Conservation (phyloP, 139 green algal species). For the Chlamydomonas urium region DNA sequence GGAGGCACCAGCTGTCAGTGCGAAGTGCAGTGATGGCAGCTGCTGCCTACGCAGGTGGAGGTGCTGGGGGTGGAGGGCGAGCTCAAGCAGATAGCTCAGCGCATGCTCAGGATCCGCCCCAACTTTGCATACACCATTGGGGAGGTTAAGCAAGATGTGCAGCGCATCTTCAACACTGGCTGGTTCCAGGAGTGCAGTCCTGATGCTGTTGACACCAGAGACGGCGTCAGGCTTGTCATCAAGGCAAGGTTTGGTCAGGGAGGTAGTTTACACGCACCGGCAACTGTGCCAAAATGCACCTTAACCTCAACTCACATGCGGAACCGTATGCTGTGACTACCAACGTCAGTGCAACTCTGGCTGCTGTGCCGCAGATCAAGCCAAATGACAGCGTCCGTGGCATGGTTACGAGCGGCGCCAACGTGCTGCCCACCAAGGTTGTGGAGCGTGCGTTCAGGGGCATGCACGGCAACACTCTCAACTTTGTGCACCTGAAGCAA, state of each 20-base stretch:
- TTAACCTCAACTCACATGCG: no score
- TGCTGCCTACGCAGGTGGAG: no score
- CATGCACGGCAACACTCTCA: slow-evolving; percentile 66
- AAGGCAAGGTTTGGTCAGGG: slow-evolving; percentile 54
- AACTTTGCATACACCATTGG: slow-evolving; percentile 91
- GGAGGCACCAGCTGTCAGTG: no score
- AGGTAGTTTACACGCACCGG: no score
- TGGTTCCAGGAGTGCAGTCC: slow-evolving; percentile 77
- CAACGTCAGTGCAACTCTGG: no score
- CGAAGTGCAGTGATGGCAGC: no score
- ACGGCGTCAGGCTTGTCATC: slow-evolving; percentile 88
- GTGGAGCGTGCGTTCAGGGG: slow-evolving; percentile 77
- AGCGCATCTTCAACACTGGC: slow-evolving; percentile 82
- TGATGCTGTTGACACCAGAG: slow-evolving; percentile 84
- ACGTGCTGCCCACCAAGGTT: slow-evolving; percentile 71
- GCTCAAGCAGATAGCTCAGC: slow-evolving; percentile 60
- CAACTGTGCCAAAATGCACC: background rate
- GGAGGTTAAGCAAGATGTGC: slow-evolving; percentile 53
- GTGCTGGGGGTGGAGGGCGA: slow-evolving; percentile 69
- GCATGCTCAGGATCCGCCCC: slow-evolving; percentile 67
- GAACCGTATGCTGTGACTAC: no score
- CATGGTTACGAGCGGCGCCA: slow-evolving; percentile 68
- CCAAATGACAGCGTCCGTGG: slow-evolving; percentile 76
- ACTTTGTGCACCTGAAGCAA: slow-evolving; percentile 18
- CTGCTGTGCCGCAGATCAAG: no score